Conservation (phyloP, 805 yeast species). For the Candida anglica region DNA sequence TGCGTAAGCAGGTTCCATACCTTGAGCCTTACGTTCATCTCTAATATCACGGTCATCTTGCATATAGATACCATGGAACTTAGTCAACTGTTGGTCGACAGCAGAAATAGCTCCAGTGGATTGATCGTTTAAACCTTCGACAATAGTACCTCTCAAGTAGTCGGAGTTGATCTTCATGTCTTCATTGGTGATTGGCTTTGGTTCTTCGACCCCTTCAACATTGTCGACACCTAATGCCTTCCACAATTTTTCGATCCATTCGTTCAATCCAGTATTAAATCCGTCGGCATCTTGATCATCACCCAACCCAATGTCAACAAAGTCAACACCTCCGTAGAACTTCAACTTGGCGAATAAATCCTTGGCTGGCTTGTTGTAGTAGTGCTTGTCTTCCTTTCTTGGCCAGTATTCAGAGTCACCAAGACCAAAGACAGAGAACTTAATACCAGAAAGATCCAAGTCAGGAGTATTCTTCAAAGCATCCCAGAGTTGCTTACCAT, state of each 20-base stretch:
- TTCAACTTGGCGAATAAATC: slow-evolving; percentile 65
- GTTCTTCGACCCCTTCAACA: slow-evolving; percentile 80
- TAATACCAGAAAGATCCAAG: slow-evolving; percentile 57
- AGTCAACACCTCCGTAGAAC: slow-evolving; percentile 68
- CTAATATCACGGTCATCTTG: slow-evolving; percentile 97
- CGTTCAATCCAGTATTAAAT: slow-evolving; percentile 82
- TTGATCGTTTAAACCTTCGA: slow-evolving; percentile 74
- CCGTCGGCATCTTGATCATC: slow-evolving; percentile 99
- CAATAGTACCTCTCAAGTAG: slow-evolving; percentile 89
- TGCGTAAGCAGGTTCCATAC: slow-evolving; percentile 92
- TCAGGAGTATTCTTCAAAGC: slow-evolving; percentile 57
- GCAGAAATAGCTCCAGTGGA: slow-evolving; percentile 91
- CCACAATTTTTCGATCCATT: slow-evolving; percentile 86
- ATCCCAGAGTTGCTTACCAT: slow-evolving; percentile 78
- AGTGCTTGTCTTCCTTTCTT: slow-evolving; percentile 89
- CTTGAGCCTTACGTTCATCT: slow-evolving; percentile 87
- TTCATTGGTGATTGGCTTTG: slow-evolving; percentile 88
- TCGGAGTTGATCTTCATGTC: slow-evolving; percentile 88
- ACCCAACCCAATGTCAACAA: slow-evolving; percentile 81
- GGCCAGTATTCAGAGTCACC: slow-evolving; percentile 95
- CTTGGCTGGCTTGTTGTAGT: slow-evolving; percentile 85
- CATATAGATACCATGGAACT: slow-evolving; percentile 97
- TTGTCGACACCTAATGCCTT: slow-evolving; percentile 82
- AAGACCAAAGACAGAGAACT: slow-evolving; percentile 65
- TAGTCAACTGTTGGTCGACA: slow-evolving; percentile 88